A percentile compares a stretch with the other conserved stretches of the same genome.
phyloP scores from a whole-genome alignment of 768 basidiomycete species.

The Nevesoporus exiguus region DNA sequence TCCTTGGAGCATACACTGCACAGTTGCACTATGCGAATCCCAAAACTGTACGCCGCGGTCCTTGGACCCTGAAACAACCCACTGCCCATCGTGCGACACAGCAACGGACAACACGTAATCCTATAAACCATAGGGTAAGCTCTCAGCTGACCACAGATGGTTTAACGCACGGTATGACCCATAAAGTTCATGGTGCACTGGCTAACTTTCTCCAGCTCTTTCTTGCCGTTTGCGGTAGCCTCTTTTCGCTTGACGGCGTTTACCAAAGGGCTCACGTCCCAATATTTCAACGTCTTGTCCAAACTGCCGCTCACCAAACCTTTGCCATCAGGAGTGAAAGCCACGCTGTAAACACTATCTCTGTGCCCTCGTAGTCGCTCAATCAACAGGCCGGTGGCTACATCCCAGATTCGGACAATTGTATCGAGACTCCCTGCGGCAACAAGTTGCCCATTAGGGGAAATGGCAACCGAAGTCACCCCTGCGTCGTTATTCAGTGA shows the following conservation, averaged over 20 bases:
- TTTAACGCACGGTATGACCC: constrained; percentile 71
- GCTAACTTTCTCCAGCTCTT: constrained; percentile 48
- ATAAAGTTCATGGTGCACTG: constrained; percentile 79
- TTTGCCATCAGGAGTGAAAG: constrained; percentile 90
- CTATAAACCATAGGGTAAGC: constrained; percentile 28
- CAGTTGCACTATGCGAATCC: constrained; percentile 72
- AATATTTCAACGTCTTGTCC: constrained; percentile 84
- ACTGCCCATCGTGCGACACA: constrained; percentile 87
- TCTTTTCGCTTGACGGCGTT: constrained; percentile 34
- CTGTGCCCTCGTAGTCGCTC: constrained; percentile 75
- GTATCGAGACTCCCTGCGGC: constrained; percentile 72
- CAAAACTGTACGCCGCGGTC: constrained; percentile 96
- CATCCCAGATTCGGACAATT: constrained; percentile 80
- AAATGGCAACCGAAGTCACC: constrained; percentile 77
- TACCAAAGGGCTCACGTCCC: constrained; percentile 58
- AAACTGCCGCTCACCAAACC: constrained; percentile 87
- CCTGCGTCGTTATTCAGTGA: constrained; percentile 53
- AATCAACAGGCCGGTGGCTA: constrained; percentile 58
- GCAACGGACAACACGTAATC: constrained; percentile 74
- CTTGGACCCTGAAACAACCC: constrained; percentile 95
- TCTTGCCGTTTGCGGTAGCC: constrained; percentile 40
- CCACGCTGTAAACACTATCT: constrained; percentile 85
- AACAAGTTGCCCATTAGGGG: constrained; percentile 66
- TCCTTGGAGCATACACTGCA: constrained; percentile 90
- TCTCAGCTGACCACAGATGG: background rate